phyloP scores from a whole-genome alignment of 192 early-diverging fungal genomes.

The Paraglomus brasilianum region DNA sequence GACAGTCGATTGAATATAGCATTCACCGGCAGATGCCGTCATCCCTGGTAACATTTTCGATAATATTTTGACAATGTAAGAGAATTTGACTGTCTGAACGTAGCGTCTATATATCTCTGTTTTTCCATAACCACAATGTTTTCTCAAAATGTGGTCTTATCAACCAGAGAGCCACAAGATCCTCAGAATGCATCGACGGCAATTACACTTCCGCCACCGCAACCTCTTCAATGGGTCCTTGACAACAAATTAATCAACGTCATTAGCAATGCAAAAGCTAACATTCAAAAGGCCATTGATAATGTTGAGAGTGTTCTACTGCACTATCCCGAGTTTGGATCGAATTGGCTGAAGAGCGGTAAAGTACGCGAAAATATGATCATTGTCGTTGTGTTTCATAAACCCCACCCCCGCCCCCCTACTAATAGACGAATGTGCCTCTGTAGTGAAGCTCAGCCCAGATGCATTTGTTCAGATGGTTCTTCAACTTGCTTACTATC shows the following conservation, averaged over 20 bases:
- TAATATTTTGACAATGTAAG: constrained; percentile 64
- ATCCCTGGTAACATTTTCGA: constrained; percentile 81
- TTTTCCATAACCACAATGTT: not conserved
- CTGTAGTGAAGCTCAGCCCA: constrained; percentile 66
- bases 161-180: constrained; percentile 52
- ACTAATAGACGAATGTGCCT: not conserved
- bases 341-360: constrained; percentile 80
- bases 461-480: constrained; percentile 93
- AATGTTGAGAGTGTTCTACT: constrained; percentile 73
- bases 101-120: not conserved
- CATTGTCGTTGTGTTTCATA: too few species aligned
- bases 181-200: constrained; percentile 34
- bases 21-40: constrained; percentile 90
- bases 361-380: not conserved
- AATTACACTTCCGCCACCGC: constrained; percentile 48
- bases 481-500: constrained; percentile 80
- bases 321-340: constrained; percentile 74
- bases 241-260: constrained; percentile 49
- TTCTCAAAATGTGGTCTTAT: constrained; percentile 24
- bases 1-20: constrained; percentile 41
- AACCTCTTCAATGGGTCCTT: constrained; percentile 71
- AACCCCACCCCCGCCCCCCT: not conserved
- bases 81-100: not conserved
- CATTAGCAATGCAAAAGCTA: constrained; percentile 63
- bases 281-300: constrained; percentile 61